Conservation (phyloP, 768 basidiomycete species). For the Russula olivacea region DNA sequence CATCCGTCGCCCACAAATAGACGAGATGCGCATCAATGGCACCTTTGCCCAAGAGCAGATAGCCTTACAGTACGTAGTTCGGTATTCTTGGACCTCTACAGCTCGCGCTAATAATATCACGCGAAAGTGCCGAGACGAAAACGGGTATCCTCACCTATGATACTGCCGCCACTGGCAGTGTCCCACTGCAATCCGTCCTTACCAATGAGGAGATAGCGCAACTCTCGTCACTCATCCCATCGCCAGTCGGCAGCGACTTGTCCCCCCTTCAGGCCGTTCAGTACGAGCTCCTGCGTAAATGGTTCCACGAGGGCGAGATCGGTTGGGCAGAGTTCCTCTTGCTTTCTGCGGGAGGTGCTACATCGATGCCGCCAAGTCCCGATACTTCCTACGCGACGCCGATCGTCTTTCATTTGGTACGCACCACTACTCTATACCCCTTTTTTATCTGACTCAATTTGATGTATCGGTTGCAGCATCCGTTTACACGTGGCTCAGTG, state of each 20-base stretch:
- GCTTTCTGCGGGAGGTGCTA: conserved; percentile 21
- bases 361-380: not conserved
- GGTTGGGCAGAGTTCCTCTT: conserved; percentile 23
- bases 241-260: conserved; percentile 5
- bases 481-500: conserved; percentile 20
- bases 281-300: conserved; percentile 18
- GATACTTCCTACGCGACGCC: conserved; percentile 22
- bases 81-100: not conserved
- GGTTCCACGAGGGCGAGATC: conserved; percentile 22
- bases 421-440: not conserved
- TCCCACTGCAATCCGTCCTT: conserved; percentile 20
- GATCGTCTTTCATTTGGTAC: conserved; percentile 24
- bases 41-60: conserved; percentile 16
- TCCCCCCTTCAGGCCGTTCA: conserved; percentile 21
- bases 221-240: conserved; percentile 19
- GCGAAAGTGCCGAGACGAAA: conserved; percentile 3
- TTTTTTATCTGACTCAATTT: not conserved
- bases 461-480: conserved; percentile 6
- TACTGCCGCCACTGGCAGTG: conserved; percentile 19
- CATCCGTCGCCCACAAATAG: not conserved
- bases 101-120: not conserved
- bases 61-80: conserved; percentile 5
- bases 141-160: conserved; percentile 22
- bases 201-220: conserved; percentile 14
- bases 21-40: conserved; percentile 19